Evolutionary conservation across 495 filamentous ascomycete species (phyloP).

Genomic region (Alectoria sarmentosa): DNA sequence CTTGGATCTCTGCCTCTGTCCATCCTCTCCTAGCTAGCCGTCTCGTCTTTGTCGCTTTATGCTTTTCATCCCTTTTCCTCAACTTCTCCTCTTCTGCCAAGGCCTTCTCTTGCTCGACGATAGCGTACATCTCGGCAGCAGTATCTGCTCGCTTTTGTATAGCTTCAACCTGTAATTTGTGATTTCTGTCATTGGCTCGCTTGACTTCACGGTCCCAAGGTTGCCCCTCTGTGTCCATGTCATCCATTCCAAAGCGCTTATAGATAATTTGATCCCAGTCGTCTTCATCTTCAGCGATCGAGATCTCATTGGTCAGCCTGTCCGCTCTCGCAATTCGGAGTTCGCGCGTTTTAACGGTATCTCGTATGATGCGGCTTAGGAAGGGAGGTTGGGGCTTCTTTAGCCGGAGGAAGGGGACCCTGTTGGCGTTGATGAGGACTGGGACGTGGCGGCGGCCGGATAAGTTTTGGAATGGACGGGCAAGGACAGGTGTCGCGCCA

Average conservation of each 20-base stretch:
- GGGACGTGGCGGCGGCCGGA: slow-evolving; percentile 55
- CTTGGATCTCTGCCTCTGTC: slow-evolving; percentile 14
- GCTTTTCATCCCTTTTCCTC: slow-evolving; percentile 10
- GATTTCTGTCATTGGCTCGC: slow-evolving; percentile 7
- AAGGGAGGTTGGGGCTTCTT: slow-evolving; percentile 58
- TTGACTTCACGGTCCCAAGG: slow-evolving; percentile 22
- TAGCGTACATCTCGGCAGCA: slow-evolving; percentile 43
- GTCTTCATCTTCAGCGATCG: slow-evolving; percentile 49
- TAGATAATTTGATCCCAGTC: slow-evolving; percentile 44
- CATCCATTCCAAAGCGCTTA: slow-evolving; percentile 13
- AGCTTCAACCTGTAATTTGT: slow-evolving; percentile 24
- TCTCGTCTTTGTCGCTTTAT: slow-evolving; percentile 19
- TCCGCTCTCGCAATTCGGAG: slow-evolving; percentile 35
- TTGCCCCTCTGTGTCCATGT: background rate
- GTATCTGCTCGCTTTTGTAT: slow-evolving; percentile 51
- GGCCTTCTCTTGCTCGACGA: slow-evolving; percentile 32
- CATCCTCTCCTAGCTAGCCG: slow-evolving; percentile 13
- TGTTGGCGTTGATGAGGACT: slow-evolving; percentile 47
- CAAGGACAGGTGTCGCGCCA: slow-evolving; percentile 37
- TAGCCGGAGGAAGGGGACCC: slow-evolving; percentile 63
- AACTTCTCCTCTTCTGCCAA: slow-evolving; percentile 21
- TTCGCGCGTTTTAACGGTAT: slow-evolving; percentile 38
- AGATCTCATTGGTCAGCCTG: slow-evolving; percentile 30
- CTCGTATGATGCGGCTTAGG: slow-evolving; percentile 49
- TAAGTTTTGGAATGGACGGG: slow-evolving; percentile 37